Evolutionary conservation across 1,139 yeast species (phyloP).

Genomic region (Kodamaea arcana): DNA sequence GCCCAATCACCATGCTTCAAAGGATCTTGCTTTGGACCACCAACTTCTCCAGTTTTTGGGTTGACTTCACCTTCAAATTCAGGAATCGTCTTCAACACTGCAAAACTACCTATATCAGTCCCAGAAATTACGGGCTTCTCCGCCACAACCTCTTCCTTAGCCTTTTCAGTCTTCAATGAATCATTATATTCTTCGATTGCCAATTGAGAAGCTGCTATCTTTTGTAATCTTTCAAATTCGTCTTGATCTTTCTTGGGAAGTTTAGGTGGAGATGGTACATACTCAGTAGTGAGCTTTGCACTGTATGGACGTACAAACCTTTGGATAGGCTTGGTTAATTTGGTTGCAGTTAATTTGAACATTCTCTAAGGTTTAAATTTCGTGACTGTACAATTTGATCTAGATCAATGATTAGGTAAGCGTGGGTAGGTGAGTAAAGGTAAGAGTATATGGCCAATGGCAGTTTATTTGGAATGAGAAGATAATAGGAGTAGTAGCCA

Average conservation of each 20-base stretch:
- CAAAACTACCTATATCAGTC: constrained; percentile 61
- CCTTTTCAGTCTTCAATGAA: constrained; percentile 15
- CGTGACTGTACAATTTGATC: no score
- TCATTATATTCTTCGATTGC: constrained; percentile 75
- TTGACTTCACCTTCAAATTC: constrained; percentile 95
- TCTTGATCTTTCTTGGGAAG: constrained; percentile 84
- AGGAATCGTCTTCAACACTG: constrained; percentile 72
- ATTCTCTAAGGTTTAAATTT: no score
- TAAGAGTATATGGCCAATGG: no score
- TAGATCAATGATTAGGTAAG: no score
- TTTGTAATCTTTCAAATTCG: constrained; percentile 84
- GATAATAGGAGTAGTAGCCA: no score
- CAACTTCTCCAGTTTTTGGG: constrained; percentile 91
- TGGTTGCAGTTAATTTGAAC: neutral
- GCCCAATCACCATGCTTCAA: constrained; percentile 83
- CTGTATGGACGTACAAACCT: constrained; percentile 10
- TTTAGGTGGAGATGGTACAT: constrained; percentile 74
- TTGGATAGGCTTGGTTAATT: neutral
- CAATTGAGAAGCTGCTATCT: constrained; percentile 73
- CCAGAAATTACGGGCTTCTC: constrained; percentile 8
- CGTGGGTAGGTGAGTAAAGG: no score
- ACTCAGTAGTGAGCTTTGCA: constrained; percentile 27
- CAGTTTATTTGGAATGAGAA: no score
- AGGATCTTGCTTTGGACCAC: constrained; percentile 99
- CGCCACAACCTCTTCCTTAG: constrained; percentile 10